Evolutionary conservation across 2,329 filamentous ascomycete species (phyloP).

Genomic region (Knufia fluminis): DNA sequence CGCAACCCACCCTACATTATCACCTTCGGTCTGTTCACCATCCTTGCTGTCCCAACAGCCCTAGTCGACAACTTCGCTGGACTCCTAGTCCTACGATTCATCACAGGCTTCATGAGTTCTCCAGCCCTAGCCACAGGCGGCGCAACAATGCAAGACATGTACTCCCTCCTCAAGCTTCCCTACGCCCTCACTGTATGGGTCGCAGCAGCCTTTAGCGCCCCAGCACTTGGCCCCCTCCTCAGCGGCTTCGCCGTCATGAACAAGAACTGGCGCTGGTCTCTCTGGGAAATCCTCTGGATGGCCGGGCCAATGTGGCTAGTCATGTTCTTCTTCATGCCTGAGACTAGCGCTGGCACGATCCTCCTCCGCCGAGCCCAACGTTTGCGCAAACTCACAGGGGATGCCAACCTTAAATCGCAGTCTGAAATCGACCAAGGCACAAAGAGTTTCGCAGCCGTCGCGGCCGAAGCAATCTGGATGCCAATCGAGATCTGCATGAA

Average conservation of each 20-base stretch:
- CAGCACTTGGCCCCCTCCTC: slow-evolving; percentile 37
- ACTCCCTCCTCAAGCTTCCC: slow-evolving; percentile 46
- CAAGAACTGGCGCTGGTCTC: slow-evolving; percentile 53
- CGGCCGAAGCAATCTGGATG: slow-evolving; percentile 51
- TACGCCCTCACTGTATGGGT: slow-evolving; percentile 55
- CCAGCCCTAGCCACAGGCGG: slow-evolving; percentile 54
- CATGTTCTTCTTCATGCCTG: slow-evolving; percentile 55
- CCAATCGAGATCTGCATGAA: slow-evolving; percentile 48
- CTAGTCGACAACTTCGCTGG: slow-evolving; percentile 55
- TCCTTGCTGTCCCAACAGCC: slow-evolving; percentile 56
- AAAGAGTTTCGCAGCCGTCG: slow-evolving; percentile 38
- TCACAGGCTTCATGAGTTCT: slow-evolving; percentile 58
- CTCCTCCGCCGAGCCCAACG: slow-evolving; percentile 52
- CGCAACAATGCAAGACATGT: slow-evolving; percentile 40
- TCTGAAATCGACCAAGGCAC: slow-evolving; percentile 55
- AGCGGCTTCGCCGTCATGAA: slow-evolving; percentile 51
- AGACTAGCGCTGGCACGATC: slow-evolving; percentile 53
- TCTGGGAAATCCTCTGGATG: slow-evolving; percentile 53
- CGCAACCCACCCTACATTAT: slow-evolving; percentile 59
- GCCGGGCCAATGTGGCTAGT: slow-evolving; percentile 49
- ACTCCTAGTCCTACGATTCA: slow-evolving; percentile 54
- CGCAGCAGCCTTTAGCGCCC: slow-evolving; percentile 28
- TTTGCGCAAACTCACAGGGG: slow-evolving; percentile 54
- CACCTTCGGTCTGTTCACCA: slow-evolving; percentile 59
- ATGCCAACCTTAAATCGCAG: slow-evolving; percentile 48